Conservation (phyloP, 2,329 filamentous ascomycete genomes). For the Pseudogymnoascus sp. region DNA sequence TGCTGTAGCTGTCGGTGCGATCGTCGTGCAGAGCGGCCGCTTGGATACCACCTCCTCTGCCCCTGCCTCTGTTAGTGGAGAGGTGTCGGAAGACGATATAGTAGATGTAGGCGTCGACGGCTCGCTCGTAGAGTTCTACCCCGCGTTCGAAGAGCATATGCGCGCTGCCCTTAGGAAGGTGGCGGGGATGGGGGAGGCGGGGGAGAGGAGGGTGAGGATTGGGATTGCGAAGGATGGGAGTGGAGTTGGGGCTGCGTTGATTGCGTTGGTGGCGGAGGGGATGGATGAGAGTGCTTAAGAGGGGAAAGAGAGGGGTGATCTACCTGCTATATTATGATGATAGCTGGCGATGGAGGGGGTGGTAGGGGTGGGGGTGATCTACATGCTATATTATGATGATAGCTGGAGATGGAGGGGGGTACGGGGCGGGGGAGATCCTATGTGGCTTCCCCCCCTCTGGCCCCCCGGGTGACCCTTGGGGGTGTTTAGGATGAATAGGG, state of each 20-base stretch:
- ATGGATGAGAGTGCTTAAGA: slow-evolving; percentile 33
- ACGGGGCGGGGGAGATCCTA: no score
- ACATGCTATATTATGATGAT: no score
- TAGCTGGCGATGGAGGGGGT: no score
- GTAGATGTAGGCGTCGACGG: slow-evolving; percentile 91
- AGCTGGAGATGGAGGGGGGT: no score
- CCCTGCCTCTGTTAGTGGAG: no score
- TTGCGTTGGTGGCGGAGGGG: slow-evolving; percentile 76
- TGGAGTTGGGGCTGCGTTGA: slow-evolving; percentile 89
- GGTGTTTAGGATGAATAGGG: no score
- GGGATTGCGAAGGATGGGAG: slow-evolving; percentile 96
- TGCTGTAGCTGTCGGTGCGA: slow-evolving; percentile 77
- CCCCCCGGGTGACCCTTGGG: no score
- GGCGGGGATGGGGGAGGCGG: slow-evolving; percentile 51
- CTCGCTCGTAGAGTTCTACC: slow-evolving; percentile 90
- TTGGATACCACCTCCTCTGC: slow-evolving; percentile 35
- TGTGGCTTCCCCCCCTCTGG: no score
- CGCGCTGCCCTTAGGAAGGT: slow-evolving; percentile 71
- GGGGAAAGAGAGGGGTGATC: no score
- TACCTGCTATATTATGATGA: no score
- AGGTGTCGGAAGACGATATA: slow-evolving; percentile 48
- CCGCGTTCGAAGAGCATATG: slow-evolving; percentile 81
- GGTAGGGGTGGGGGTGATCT: no score
- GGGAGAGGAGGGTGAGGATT: slow-evolving; percentile 65
- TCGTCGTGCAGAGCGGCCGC: slow-evolving; percentile 72